Evolutionary conservation across 2,329 filamentous ascomycete genomes (phyloP).

Genomic region (Teratosphaeria destructans): DNA sequence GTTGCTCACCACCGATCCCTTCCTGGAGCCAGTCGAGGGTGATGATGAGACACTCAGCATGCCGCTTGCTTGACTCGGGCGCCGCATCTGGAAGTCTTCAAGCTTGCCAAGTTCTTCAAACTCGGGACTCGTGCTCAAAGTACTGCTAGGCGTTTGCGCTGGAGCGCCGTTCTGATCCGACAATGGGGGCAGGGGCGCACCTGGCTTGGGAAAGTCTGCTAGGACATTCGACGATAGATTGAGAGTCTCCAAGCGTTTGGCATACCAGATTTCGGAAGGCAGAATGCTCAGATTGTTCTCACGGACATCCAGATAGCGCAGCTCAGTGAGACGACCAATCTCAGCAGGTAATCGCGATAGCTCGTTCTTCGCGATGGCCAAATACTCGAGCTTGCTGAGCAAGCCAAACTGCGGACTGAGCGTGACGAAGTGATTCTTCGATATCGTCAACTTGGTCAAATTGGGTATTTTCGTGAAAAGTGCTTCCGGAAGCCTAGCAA

Average conservation of each 20-base stretch:
- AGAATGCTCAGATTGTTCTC: slow-evolving; percentile 88
- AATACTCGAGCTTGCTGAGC: slow-evolving; percentile 71
- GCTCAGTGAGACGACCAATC: slow-evolving; percentile 75
- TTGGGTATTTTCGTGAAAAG: slow-evolving; percentile 81
- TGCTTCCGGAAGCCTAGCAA: slow-evolving; percentile 77
- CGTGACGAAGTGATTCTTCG: slow-evolving; percentile 92
- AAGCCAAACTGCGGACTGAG: slow-evolving; percentile 78
- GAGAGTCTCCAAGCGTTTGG: slow-evolving; percentile 76
- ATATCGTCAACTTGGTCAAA: slow-evolving; percentile 75
- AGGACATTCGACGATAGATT: slow-evolving; percentile 95
- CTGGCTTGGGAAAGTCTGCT: slow-evolving; percentile 78
- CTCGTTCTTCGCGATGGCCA: slow-evolving; percentile 89
- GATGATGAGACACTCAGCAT: slow-evolving; percentile 52
- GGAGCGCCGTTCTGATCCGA: slow-evolving; percentile 6
- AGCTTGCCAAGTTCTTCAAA: slow-evolving; percentile 65
- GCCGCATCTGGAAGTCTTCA: slow-evolving; percentile 53
- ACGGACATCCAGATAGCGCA: slow-evolving; percentile 76
- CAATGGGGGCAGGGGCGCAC: slow-evolving; percentile 45
- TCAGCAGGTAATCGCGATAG: slow-evolving; percentile 75
- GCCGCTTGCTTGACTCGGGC: slow-evolving; percentile 74
- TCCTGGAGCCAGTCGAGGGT: slow-evolving; percentile 41
- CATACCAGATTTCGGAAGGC: slow-evolving; percentile 93
- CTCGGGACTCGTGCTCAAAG: slow-evolving; percentile 52
- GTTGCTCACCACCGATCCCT: slow-evolving; percentile 75
- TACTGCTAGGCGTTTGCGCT: background rate